These are phyloP conservation scores for Boletus rex-veris DNA, from an alignment of 768 basidiomycete genomes.

Conservation along the genomic window DNA sequence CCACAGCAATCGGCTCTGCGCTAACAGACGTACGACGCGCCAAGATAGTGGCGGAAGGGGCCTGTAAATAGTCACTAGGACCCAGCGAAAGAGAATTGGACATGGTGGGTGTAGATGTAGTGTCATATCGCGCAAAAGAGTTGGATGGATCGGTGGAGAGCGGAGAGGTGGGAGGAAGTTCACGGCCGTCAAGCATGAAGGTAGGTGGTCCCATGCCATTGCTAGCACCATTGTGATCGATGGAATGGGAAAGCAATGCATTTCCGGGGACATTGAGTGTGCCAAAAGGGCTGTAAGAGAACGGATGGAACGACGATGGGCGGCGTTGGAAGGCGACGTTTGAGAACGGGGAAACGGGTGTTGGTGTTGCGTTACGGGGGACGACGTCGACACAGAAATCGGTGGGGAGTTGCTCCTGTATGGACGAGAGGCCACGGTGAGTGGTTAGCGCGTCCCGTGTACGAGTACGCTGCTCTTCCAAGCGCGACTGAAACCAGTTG, in stretches of 20 bases:
- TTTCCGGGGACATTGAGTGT: constrained; percentile 80
- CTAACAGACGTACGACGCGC: constrained; percentile 92
- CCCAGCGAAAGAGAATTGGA: constrained; percentile 37
- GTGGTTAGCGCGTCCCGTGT: constrained; percentile 57
- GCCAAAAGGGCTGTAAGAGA: constrained; percentile 69
- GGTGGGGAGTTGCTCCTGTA: constrained; percentile 49
- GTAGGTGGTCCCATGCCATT: constrained; percentile 44
- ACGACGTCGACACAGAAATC: constrained; percentile 58
- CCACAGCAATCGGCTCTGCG: constrained; percentile 91
- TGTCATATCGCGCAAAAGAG: constrained; percentile 54
- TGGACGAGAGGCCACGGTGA: constrained; percentile 47
- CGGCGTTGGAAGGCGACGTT: constrained; percentile 45
- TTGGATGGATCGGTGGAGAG: constrained; percentile 42
- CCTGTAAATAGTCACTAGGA: constrained; percentile 65
- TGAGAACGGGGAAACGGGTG: constrained; percentile 55
- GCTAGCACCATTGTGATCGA: constrained; percentile 34
- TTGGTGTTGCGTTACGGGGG: constrained; percentile 32
- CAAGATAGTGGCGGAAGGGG: constrained; percentile 73
- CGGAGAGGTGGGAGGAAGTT: constrained; percentile 60
- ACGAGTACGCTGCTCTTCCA: constrained; percentile 80
- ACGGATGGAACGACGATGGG: constrained; percentile 53
- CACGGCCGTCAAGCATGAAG: constrained; percentile 57
- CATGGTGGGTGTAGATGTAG: constrained; percentile 42
- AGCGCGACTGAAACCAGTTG: constrained; percentile 88
- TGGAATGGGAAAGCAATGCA: constrained; percentile 61